These are phyloP conservation scores for Hypoxylon trugodes DNA, from an alignment of 495 filamentous ascomycete species.

Conservation along the genomic window DNA sequence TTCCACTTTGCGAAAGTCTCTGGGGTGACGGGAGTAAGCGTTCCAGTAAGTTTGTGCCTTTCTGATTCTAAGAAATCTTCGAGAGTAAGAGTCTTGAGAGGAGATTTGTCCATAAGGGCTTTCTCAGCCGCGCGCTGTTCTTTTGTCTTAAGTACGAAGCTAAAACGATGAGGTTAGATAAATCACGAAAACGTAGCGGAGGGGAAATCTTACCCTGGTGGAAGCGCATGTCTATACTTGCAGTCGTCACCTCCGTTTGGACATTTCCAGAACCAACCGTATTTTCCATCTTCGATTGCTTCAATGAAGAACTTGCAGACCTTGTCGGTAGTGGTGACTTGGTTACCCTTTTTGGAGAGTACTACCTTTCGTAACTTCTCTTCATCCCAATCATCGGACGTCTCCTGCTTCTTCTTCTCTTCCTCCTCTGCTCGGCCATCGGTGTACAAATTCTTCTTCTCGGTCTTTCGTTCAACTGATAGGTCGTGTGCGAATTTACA, in stretches of 20 bases:
- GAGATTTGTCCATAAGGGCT: slow-evolving; percentile 95
- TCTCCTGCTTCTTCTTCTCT: slow-evolving; percentile 88
- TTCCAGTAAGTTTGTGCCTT: slow-evolving; percentile 90
- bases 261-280: slow-evolving; percentile 99
- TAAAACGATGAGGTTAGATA: slow-evolving; percentile 50
- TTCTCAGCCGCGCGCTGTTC: slow-evolving; percentile 97
- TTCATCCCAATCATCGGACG: slow-evolving; percentile 95
- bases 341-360: slow-evolving; percentile 95
- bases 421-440: slow-evolving; percentile 80
- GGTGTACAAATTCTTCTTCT: slow-evolving; percentile 92
- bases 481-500: slow-evolving; percentile 98
- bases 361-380: slow-evolving; percentile 93
- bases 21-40: slow-evolving; percentile 88
- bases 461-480: slow-evolving; percentile 84
- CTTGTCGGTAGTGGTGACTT: slow-evolving; percentile 94
- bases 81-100: slow-evolving; percentile 90
- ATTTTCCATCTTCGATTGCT: slow-evolving; percentile 97
- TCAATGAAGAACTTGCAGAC: slow-evolving; percentile 99
- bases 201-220: slow-evolving; percentile 75
- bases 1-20: slow-evolving; percentile 97
- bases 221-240: slow-evolving; percentile 97
- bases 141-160: slow-evolving; percentile 96
- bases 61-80: slow-evolving; percentile 98
- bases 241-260: slow-evolving; percentile 97
- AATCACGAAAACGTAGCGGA: background rate